Conservation (phyloP, 768 basidiomycete genomes). For the Boletellus ananas region DNA sequence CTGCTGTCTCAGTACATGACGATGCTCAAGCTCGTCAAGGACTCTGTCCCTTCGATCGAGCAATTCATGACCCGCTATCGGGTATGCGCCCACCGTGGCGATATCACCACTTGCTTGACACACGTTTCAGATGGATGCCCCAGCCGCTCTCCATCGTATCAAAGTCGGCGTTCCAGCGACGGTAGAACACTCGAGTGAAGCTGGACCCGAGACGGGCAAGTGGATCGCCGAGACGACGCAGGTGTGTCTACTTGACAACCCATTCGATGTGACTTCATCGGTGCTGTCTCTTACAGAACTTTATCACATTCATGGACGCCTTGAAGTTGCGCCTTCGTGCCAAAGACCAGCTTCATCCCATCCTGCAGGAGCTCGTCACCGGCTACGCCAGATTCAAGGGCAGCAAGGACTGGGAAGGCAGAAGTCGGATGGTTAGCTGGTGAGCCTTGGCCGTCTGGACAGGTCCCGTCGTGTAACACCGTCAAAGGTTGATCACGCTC, state of each 20-base stretch:
- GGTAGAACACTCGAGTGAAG: conserved; percentile 91
- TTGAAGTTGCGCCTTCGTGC: conserved; percentile 90
- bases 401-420: conserved; percentile 94
- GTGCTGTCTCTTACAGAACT: conserved; percentile 53
- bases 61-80: conserved; percentile 88
- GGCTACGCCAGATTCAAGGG: conserved; percentile 93
- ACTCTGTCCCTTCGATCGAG: conserved; percentile 81
- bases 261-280: not conserved
- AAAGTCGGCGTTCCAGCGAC: conserved; percentile 95
- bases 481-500: conserved; percentile 82
- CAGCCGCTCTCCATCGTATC: conserved; percentile 86
- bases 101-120: not conserved
- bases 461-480: not conserved
- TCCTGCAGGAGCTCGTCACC: conserved; percentile 92
- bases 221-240: conserved; percentile 98
- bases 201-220: conserved; percentile 89
- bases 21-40: conserved; percentile 91
- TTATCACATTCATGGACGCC: conserved; percentile 99
- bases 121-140: conserved; percentile 76
- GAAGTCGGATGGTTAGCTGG: conserved; percentile 89
- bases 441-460: conserved; percentile 33
- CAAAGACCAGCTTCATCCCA: conserved; percentile 94
- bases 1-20: conserved; percentile 97
- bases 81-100: conserved; percentile 40
- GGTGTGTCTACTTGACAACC: conserved; percentile 38